These are phyloP conservation scores for Thermothelomyces thermophilus DNA, from an alignment of 2,329 filamentous ascomycete species.

Conservation along the genomic window DNA sequence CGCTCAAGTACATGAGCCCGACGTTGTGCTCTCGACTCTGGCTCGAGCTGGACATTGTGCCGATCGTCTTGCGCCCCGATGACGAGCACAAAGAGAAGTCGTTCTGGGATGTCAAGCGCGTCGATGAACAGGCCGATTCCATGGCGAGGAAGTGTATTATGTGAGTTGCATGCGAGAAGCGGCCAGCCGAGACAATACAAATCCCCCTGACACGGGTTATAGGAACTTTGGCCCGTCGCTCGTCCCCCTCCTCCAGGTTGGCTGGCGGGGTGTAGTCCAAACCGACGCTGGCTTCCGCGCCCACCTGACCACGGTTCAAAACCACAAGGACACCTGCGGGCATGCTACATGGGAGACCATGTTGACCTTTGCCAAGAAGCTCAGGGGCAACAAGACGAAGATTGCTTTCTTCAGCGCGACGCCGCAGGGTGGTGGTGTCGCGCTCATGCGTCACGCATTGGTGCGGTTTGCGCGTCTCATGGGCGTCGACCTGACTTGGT, in stretches of 20 bases:
- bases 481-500: conserved; percentile 68
- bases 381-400: conserved; percentile 58
- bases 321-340: conserved; percentile 56
- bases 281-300: conserved; percentile 62
- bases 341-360: conserved; percentile 59
- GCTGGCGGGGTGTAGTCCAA: conserved; percentile 61
- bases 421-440: conserved; percentile 76
- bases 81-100: conserved; percentile 36
- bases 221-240: conserved; percentile 68
- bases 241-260: conserved; percentile 61
- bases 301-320: conserved; percentile 47
- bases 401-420: conserved; percentile 76
- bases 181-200: not conserved
- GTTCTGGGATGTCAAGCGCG: conserved; percentile 49
- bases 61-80: conserved; percentile 54
- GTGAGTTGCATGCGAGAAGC: no score
- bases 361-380: conserved; percentile 53
- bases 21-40: conserved; percentile 64
- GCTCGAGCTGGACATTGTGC: conserved; percentile 69
- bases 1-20: conserved; percentile 55
- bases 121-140: conserved; percentile 76
- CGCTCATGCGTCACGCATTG: conserved; percentile 73
- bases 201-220: not conserved
- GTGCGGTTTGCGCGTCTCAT: conserved; percentile 62
- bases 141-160: conserved; percentile 73